phyloP scores from a whole-genome alignment of 768 basidiomycete species.

The Boletus subparvulus region DNA sequence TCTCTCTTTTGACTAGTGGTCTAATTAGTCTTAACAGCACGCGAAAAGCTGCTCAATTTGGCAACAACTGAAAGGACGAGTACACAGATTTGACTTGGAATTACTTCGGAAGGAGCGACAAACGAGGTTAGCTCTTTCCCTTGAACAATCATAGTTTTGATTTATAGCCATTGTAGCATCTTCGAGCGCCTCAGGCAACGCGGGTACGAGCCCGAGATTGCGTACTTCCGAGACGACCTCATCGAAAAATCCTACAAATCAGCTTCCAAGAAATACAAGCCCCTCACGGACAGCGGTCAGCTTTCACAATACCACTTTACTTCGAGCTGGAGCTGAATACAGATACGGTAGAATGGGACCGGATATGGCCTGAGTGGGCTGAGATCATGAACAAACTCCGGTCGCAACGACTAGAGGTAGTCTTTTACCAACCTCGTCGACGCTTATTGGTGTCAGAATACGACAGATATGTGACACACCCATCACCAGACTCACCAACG shows the following conservation, averaged over 20 bases:
- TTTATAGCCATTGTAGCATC: slow-evolving; percentile 11
- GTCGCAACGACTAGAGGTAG: slow-evolving; percentile 1
- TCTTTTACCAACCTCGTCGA: slow-evolving; percentile 7
- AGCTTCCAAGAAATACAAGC: slow-evolving; percentile 8
- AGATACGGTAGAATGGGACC: slow-evolving; percentile 10
- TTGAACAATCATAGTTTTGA: not conserved
- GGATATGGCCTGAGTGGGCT: slow-evolving; percentile 3
- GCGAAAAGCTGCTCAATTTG: slow-evolving; percentile 7
- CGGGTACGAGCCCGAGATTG: slow-evolving; percentile 15
- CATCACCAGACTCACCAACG: not conserved
- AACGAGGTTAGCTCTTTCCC: slow-evolving; percentile 1
- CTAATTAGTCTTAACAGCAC: slow-evolving; percentile 5
- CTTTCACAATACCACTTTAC: too few species aligned
- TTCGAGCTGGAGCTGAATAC: not conserved
- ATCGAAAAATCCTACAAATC: slow-evolving; percentile 1
- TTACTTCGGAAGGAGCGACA: slow-evolving; percentile 9
- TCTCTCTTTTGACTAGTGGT: not conserved
- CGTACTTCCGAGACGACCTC: not conserved
- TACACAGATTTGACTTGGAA: slow-evolving; percentile 11
- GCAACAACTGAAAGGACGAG: slow-evolving; percentile 11
- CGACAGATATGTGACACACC: slow-evolving; percentile 5
- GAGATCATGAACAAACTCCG: slow-evolving; percentile 3
- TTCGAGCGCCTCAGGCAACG: slow-evolving; percentile 12
- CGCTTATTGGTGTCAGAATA: slow-evolving; percentile 6
- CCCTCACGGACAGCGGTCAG: slow-evolving; percentile 14